These are phyloP conservation scores for Phialemonium atrogriseum DNA, from an alignment of 2,329 filamentous ascomycete genomes.

Conservation along the genomic window DNA sequence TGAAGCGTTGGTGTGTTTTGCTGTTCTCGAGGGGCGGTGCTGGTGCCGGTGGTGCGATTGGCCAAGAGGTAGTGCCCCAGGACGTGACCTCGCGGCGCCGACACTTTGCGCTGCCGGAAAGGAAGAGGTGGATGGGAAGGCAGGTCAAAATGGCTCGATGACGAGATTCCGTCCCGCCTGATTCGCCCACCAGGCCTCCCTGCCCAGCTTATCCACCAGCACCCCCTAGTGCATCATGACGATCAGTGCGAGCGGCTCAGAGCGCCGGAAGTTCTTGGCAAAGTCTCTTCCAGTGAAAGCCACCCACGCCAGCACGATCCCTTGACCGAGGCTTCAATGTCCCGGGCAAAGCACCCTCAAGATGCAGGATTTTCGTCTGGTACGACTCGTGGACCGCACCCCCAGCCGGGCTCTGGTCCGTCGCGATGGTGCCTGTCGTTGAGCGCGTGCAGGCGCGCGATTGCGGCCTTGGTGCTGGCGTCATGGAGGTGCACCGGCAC, in stretches of 20 bases:
- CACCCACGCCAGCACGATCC: conserved; percentile 23
- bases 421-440: not conserved
- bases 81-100: too few species aligned
- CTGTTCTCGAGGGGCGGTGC: too few species aligned
- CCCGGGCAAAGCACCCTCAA: conserved; percentile 26
- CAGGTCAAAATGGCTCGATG: too few species aligned
- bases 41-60: too few species aligned
- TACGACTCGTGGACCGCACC: conserved; percentile 7
- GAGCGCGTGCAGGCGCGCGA: conserved; percentile 2
- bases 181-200: conserved; percentile 16
- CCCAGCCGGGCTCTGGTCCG: too few species aligned
- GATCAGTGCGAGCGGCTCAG: conserved; percentile 26
- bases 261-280: conserved; percentile 16
- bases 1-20: too few species aligned
- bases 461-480: conserved; percentile 4
- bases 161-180: conserved; percentile 14
- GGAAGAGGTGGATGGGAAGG: too few species aligned
- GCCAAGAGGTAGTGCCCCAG: too few species aligned
- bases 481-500: conserved; percentile 5
- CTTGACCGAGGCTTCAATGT: conserved; percentile 20
- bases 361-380: conserved; percentile 13
- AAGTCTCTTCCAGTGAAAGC: conserved; percentile 21
- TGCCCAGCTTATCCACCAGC: conserved; percentile 17
- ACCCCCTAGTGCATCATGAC: conserved; percentile 29
- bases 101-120: too few species aligned